These are phyloP conservation scores for Elongisporangium anandrum DNA, from an alignment of 352 stramenopile genomes.

Conservation along the genomic window DNA sequence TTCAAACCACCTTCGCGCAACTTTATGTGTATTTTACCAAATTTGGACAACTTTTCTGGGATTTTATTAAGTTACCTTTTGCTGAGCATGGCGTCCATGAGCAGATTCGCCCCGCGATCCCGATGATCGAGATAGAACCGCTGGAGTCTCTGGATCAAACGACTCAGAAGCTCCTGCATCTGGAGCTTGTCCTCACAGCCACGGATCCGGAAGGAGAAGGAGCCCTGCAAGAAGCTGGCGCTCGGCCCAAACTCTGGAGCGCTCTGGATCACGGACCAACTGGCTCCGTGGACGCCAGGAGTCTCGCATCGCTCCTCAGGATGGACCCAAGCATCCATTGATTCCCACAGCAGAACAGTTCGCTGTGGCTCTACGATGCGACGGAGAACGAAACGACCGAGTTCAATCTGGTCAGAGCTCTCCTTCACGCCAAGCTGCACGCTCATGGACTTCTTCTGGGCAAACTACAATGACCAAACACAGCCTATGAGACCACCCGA, in stretches of 20 bases:
- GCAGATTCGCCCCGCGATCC: not conserved
- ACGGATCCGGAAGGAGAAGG: not conserved
- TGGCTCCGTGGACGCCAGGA: not conserved
- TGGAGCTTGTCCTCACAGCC: not conserved
- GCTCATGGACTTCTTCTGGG: not conserved
- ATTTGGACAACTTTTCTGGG: not conserved
- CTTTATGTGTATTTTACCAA: not conserved
- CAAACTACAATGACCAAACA: not conserved
- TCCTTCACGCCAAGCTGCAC: not conserved
- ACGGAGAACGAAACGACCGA: not conserved
- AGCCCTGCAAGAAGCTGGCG: not conserved
- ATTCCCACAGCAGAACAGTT: not conserved
- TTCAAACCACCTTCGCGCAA: conserved; percentile 13
- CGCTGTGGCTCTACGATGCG: not conserved
- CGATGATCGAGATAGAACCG: not conserved
- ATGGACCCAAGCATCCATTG: not conserved
- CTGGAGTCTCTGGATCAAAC: not conserved
- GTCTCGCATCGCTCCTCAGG: not conserved
- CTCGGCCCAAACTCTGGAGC: not conserved
- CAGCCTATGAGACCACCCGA: not conserved
- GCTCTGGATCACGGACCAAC: not conserved
- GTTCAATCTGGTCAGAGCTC: not conserved
- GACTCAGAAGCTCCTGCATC: not conserved
- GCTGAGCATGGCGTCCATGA: not conserved
- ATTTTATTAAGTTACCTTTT: not conserved